Evolutionary conservation across 495 filamentous ascomycete species (phyloP), one percentile per base, ranked within the genome.

Genomic region (Daldinia decipiens): DNA sequence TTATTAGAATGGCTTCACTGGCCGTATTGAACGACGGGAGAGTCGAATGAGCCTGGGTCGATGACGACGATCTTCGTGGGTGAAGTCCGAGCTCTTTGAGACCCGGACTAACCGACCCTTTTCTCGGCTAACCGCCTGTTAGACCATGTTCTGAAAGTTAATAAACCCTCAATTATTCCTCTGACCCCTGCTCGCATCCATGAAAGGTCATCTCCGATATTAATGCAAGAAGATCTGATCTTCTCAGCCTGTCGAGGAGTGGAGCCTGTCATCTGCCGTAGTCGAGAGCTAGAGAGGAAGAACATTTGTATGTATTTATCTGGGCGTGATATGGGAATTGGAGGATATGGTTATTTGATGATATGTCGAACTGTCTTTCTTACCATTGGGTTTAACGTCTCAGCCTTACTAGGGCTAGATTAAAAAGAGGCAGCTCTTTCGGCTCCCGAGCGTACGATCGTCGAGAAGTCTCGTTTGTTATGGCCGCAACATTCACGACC

Each of bases 221-320:
- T 54, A 68, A 73, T 73, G 70, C 70, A 68, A 69, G 60, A 73
- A 61, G 60, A 73, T 73, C 70, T 68, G 65, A 73, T 69, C 70
- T 73, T 60, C 29, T 45, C 60, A 65, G 53, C 51, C 65, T 69
- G 38, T 65, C 50, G 56, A 51, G n/a, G 12, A 32, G 47, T 61
- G 61, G 65, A 52, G 31, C 27, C 24, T 31, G 57, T 61, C 60
- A 69, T 73, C 64, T 68, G 55, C 56, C 51, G 58, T 36, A 56
- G 53, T 26, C 38, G 31, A 56, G 24, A 56, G 31, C 53, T 31
- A 9, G 52, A 55, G 5, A 8, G 29, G 53, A 56, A 56, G 0
- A 29, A 19, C 3, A 21, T 61, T 38, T 45, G 15, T 31, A 29
- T 50, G 12, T 17, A 47, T 54, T 4, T 6, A 11, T 47, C 11